These are phyloP conservation scores for Backusella westeae DNA, from an alignment of 192 early-diverging fungal species.

Conservation along the genomic window DNA sequence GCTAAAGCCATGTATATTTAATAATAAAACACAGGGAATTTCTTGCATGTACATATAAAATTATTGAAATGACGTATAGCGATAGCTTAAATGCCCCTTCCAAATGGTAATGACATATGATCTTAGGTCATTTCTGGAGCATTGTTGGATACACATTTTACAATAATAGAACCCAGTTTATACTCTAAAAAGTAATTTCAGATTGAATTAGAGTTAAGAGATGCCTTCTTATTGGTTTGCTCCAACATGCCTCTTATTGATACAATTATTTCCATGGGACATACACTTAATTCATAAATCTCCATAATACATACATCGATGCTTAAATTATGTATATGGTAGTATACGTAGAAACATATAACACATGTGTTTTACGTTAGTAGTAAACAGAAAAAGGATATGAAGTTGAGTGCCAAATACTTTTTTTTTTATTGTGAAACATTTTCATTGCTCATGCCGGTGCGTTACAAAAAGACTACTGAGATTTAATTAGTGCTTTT, in stretches of 20 bases:
- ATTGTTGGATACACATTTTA: not conserved
- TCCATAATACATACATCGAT: not conserved
- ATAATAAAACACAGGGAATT: not conserved
- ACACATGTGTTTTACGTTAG: not conserved
- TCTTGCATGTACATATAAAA: not conserved
- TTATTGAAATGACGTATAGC: too few species aligned
- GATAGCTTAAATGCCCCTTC: too few species aligned
- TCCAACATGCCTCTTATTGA: not conserved
- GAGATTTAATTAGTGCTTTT: conserved; percentile 8
- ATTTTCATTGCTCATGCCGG: not conserved
- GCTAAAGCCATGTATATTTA: not conserved
- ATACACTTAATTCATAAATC: not conserved
- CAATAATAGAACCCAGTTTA: not conserved
- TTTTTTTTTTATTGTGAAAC: not conserved
- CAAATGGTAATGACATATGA: not conserved
- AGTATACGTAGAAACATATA: not conserved
- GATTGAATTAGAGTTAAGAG: not conserved
- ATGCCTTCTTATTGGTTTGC: not conserved
- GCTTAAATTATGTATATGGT: not conserved
- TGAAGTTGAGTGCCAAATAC: not conserved
- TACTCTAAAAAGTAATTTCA: not conserved
- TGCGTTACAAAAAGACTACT: not conserved
- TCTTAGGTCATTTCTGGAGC: not conserved
- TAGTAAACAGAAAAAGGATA: not conserved
- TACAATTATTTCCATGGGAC: not conserved